phyloP scores from a whole-genome alignment of 2,329 filamentous ascomycete genomes.

The Didymella glomerata region DNA sequence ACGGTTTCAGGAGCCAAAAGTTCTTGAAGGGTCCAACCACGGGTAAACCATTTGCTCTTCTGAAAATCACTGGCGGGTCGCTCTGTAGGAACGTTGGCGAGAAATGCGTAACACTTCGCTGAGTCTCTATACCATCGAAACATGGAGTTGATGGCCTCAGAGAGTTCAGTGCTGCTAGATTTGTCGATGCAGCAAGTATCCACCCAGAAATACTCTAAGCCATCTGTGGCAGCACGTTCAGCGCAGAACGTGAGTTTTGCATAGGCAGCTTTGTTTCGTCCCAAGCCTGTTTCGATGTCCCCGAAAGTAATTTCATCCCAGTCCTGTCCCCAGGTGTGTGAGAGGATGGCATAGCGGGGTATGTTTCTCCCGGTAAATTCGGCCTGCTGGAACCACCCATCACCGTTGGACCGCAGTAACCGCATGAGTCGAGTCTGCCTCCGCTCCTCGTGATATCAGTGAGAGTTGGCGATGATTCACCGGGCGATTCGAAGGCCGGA shows the following conservation, averaged over 20 bases:
- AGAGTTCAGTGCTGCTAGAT: neutral
- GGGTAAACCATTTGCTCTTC: neutral
- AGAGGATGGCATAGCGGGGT: neutral
- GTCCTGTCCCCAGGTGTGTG: neutral
- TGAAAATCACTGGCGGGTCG: too few species aligned
- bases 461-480: too few species aligned
- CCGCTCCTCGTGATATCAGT: too few species aligned
- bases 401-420: too few species aligned
- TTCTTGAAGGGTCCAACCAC: neutral
- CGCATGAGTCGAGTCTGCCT: too few species aligned
- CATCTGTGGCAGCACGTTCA: neutral
- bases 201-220: neutral
- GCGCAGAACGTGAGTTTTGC: neutral
- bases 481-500: too few species aligned
- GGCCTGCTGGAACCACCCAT: too few species aligned
- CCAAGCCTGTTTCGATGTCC: neutral
- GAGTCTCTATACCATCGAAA: neutral
- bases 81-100: neutral
- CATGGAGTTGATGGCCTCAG: neutral
- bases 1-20: neutral
- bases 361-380: neutral
- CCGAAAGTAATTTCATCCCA: neutral
- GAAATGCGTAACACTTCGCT: neutral
- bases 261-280: neutral
- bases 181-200: neutral